Base-by-base conservation (phyloP, 2,329 filamentous ascomycete species). In the Geosmithia morbida region DNA sequence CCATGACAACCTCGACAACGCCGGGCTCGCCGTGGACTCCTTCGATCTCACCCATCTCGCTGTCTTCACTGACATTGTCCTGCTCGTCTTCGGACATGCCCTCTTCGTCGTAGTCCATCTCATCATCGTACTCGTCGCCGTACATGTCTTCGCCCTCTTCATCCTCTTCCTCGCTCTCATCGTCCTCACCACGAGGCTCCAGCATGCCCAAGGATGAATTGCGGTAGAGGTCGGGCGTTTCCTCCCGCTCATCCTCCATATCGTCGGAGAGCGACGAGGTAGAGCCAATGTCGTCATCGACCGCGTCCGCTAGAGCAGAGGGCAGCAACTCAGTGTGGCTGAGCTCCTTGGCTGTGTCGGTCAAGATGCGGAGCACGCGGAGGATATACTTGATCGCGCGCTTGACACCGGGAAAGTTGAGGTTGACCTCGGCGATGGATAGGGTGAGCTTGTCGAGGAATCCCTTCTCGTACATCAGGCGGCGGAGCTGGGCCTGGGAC, bases 401-500 rank as follows among this genome's bases (percentile, higher is more conserved):
- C 68, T 94, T 95, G 16, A 94, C 86, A 22, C 86, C 84, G 0
- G 90, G 89, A 63, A 94, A 96, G 55, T 94, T 94, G 51, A 98
- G 77, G 60, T 96, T 92, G 50, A 98, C 84, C 57, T 98, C 94
- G 17, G 92, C 87, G 55, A 98, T 89, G 1, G 94, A 94, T 13
- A 82, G 79, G 2, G 92, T 97, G 50, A 98, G 68, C 44, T 90
- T 85, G 20, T 85, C 78, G 51, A 97, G 82, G 61, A 92, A 95
- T 48, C 94, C 88, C 68, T 97, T 98, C 66, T 98, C 92, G 57
- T 94, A 97, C 92, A 98, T 98, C 50, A 96, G 80, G 54, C 88
- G 87, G 33, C 87, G 83, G 54, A 98, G 76, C 58, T 95, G 88
- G 56, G 84, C 81, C 52, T 89, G 84, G 7, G 88, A 89, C 42